These are phyloP conservation scores for Fusarium sp. DNA, from an alignment of 2,329 filamentous ascomycete genomes.

Conservation along the genomic window DNA sequence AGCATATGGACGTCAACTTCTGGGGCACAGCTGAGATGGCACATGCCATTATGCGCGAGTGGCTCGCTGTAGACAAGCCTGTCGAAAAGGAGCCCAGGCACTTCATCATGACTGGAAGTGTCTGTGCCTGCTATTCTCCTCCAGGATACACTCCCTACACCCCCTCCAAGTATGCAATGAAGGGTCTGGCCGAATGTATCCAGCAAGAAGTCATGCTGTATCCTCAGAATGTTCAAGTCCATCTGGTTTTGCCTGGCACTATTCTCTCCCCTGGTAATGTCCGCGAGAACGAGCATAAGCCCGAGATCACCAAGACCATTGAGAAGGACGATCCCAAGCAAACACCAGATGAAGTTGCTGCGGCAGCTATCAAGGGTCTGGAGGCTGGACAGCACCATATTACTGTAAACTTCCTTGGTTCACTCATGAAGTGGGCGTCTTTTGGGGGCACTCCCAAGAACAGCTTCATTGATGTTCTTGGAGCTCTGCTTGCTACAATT, in stretches of 20 bases:
- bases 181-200: constrained; percentile 83
- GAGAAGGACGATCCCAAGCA: constrained; percentile 86
- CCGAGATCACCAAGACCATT: constrained; percentile 78
- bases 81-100: constrained; percentile 69
- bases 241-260: constrained; percentile 84
- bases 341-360: constrained; percentile 80
- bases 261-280: constrained; percentile 81
- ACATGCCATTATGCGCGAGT: constrained; percentile 78
- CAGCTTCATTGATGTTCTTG: constrained; percentile 66
- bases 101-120: constrained; percentile 86
- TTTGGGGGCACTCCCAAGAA: constrained; percentile 67
- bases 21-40: constrained; percentile 88
- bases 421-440: constrained; percentile 72
- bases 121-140: constrained; percentile 77
- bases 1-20: constrained; percentile 93
- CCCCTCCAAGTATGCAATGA: constrained; percentile 85
- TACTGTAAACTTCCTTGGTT: constrained; percentile 76
- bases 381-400: constrained; percentile 85
- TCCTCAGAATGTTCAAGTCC: constrained; percentile 81
- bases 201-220: constrained; percentile 88
- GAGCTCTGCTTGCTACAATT: constrained; percentile 62
- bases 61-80: constrained; percentile 67
- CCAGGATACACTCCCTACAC: constrained; percentile 86
- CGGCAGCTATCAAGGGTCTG: constrained; percentile 73
- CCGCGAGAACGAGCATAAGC: constrained; percentile 81